phyloP scores from a whole-genome alignment of 1,139 yeast species.

The Kazachstania sp. region DNA sequence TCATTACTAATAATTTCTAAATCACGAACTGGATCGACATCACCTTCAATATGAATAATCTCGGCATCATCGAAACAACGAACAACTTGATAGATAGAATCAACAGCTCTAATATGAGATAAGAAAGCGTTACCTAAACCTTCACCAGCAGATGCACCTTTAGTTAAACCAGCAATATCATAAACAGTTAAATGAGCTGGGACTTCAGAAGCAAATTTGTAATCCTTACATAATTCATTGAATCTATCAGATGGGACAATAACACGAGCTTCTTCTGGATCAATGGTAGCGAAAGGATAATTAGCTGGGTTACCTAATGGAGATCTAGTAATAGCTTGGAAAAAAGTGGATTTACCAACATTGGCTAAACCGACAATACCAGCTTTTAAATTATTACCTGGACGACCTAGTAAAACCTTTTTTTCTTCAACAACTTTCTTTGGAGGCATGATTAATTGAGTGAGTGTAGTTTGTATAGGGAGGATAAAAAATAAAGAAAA shows the following conservation, averaged over 20 bases:
- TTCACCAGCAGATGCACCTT: conserved; percentile 96
- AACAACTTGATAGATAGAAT: conserved; percentile 95
- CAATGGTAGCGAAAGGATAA: conserved; percentile 97
- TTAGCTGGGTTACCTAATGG: conserved; percentile 98
- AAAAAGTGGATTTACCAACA: conserved; percentile 90
- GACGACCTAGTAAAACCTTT: conserved; percentile 90
- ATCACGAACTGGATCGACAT: conserved; percentile 92
- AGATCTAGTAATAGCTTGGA: conserved; percentile 81
- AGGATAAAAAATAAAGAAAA: no score
- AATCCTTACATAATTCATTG: conserved; percentile 61
- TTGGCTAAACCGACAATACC: conserved; percentile 97
- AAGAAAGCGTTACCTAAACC: conserved; percentile 97
- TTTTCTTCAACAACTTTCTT: conserved; percentile 86
- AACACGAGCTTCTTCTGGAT: conserved; percentile 97
- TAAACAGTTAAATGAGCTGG: conserved; percentile 92
- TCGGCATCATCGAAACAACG: conserved; percentile 98
- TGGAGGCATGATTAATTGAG: conserved; percentile 59
- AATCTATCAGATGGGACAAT: conserved; percentile 91
- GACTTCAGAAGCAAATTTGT: conserved; percentile 77
- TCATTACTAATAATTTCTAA: conserved; percentile 87
- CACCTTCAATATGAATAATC: conserved; percentile 95
- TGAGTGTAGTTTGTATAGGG: not conserved
- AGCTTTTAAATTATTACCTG: conserved; percentile 92
- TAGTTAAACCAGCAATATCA: conserved; percentile 96
- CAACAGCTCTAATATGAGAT: conserved; percentile 96